Conservation (phyloP, 495 filamentous ascomycete genomes). For the Aspergillus taichungensis region DNA sequence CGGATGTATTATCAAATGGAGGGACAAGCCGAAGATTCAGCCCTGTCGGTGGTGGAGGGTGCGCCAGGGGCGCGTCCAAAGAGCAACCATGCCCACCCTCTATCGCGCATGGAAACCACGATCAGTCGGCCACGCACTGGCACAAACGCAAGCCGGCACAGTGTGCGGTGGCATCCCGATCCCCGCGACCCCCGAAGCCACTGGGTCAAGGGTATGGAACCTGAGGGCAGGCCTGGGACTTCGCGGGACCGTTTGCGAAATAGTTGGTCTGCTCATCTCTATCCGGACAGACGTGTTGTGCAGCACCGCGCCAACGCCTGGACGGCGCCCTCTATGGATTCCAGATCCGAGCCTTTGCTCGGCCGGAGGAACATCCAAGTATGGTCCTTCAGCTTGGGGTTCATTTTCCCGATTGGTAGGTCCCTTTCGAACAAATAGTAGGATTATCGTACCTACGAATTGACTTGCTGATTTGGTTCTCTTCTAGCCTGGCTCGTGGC, state of each 20-base stretch:
- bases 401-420: conserved; percentile 74
- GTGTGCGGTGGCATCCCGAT: conserved; percentile 18
- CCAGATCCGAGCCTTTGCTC: conserved; percentile 44
- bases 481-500: conserved; percentile 73
- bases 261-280: conserved; percentile 69
- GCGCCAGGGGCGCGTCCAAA: conserved; percentile 22
- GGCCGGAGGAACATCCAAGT: conserved; percentile 73
- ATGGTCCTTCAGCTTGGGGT: conserved; percentile 79
- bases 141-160: conserved; percentile 11
- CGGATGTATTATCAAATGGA: conserved; percentile 40
- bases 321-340: conserved; percentile 63
- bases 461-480: neutral
- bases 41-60: conserved; percentile 26
- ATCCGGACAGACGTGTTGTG: conserved; percentile 46
- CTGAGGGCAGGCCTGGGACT: conserved; percentile 13
- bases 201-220: conserved; percentile 27
- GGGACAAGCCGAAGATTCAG: conserved; percentile 20
- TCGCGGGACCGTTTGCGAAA: conserved; percentile 29
- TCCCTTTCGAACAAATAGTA: neutral
- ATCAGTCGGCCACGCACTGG: conserved; percentile 12
- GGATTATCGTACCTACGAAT: neutral
- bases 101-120: conserved; percentile 22
- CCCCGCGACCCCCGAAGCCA: conserved; percentile 38
- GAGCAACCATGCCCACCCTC: conserved; percentile 24
- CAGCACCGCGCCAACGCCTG: conserved; percentile 37